Conservation (phyloP, 495 filamentous ascomycete genomes). For the Daldinia decipiens region DNA sequence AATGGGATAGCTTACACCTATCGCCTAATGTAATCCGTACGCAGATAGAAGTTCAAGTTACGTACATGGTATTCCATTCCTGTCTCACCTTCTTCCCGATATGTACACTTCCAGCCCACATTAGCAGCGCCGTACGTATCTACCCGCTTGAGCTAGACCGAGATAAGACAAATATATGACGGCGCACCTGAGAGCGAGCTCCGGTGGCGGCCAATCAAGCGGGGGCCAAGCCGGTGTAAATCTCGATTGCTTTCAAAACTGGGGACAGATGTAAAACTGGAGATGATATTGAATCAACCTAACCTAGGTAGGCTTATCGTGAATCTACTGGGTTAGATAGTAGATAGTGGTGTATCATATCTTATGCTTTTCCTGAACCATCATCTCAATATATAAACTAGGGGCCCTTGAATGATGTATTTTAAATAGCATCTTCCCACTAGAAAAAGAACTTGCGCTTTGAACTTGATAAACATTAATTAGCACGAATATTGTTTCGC, state of each 20-base stretch:
- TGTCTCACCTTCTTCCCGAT: not conserved
- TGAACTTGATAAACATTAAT: not conserved
- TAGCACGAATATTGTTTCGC: not conserved
- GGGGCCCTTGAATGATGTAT: not conserved
- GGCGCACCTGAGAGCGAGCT: not conserved
- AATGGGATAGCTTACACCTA: no score
- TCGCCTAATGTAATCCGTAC: no score
- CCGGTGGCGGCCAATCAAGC: slow-evolving; percentile 32
- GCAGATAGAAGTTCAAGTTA: not conserved
- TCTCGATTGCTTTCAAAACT: not conserved
- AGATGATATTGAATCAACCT: not conserved
- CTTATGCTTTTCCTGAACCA: not conserved
- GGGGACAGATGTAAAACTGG: not conserved
- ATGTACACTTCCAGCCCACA: not conserved
- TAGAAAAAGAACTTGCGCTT: not conserved
- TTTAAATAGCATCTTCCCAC: not conserved
- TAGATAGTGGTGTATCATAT: not conserved
- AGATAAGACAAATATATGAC: slow-evolving; percentile 20
- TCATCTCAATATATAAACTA: not conserved
- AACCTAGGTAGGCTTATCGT: not conserved
- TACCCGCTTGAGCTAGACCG: slow-evolving; percentile 16
- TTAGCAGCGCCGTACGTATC: not conserved
- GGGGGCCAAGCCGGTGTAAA: slow-evolving; percentile 1
- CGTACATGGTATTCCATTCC: not conserved
- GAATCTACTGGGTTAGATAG: not conserved